A percentile compares a stretch with the other conserved stretches of the same genome.
Conservation (phyloP, 108 stramenopile species). For the Parietichytrium sp. region DNA sequence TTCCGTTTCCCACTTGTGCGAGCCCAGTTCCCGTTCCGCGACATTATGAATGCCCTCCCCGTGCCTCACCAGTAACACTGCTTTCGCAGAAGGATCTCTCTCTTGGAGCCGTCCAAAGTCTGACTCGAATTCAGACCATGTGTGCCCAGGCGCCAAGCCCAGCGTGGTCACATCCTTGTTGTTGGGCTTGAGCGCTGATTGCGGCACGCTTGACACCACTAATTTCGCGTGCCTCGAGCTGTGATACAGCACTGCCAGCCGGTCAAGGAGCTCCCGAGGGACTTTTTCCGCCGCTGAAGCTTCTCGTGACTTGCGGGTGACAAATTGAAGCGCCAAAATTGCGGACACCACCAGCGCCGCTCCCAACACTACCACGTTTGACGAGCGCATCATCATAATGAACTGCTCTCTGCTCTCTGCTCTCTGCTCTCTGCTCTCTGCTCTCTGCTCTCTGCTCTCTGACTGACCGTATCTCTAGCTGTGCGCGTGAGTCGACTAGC, state of each 20-base stretch:
- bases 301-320: too few species aligned
- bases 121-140: neutral
- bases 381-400: too few species aligned
- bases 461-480: too few species aligned
- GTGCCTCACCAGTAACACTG: neutral
- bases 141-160: neutral
- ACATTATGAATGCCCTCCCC: conserved; percentile 22
- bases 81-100: neutral
- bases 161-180: neutral
- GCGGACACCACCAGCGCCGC: too few species aligned
- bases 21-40: conserved; percentile 4
- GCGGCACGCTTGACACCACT: neutral
- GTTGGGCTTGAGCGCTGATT: neutral
- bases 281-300: too few species aligned
- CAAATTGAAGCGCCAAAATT: too few species aligned
- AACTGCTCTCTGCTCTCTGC: too few species aligned
- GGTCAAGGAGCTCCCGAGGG: neutral
- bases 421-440: too few species aligned
- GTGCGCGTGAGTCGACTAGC: too few species aligned
- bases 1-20: conserved; percentile 26
- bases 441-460: too few species aligned
- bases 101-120: neutral
- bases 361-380: too few species aligned
- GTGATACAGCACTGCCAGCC: neutral
- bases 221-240: neutral